These are phyloP conservation scores for Pyricularia pennisetigena DNA, from an alignment of 2,329 filamentous ascomycete genomes.

Conservation along the genomic window DNA sequence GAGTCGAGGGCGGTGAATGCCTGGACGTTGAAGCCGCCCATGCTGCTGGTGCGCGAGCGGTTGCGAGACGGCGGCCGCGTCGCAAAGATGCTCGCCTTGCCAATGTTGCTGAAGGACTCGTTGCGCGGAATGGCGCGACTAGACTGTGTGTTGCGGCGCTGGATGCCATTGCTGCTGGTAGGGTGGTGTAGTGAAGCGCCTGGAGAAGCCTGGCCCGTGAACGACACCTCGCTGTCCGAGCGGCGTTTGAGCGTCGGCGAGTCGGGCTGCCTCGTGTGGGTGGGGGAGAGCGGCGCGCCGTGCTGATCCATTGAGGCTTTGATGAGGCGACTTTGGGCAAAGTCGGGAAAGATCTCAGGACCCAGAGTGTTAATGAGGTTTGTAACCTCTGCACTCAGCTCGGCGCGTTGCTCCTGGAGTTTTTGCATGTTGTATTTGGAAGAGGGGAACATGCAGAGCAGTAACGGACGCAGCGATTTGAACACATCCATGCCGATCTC, in stretches of 20 bases:
- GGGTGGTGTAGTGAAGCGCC: constrained; percentile 21
- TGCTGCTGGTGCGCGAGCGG: constrained; percentile 61
- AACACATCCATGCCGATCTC: constrained; percentile 99
- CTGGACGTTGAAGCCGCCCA: constrained; percentile 54
- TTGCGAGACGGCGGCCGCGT: constrained; percentile 72
- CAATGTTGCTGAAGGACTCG: constrained; percentile 88
- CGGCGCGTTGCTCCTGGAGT: constrained; percentile 60
- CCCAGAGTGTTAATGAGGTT: constrained; percentile 91
- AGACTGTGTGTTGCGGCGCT: constrained; percentile 35
- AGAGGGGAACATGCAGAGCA: constrained; percentile 75
- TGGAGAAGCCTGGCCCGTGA: constrained; percentile 9
- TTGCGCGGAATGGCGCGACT: constrained; percentile 62
- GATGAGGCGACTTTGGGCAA: constrained; percentile 66
- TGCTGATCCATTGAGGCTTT: constrained; percentile 38
- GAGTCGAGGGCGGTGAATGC: constrained; percentile 59
- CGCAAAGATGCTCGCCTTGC: constrained; percentile 80
- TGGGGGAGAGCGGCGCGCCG: constrained; percentile 10
- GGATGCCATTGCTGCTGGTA: constrained; percentile 28
- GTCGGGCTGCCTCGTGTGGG: not conserved
- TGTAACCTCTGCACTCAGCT: constrained; percentile 74
- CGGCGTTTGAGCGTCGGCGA: constrained; percentile 17
- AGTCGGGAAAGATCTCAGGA: constrained; percentile 95
- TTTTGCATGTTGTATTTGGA: constrained; percentile 77
- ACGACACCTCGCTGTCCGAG: constrained; percentile 40
- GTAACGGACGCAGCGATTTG: constrained; percentile 83